These are phyloP conservation scores for Plasmopara viticola DNA, from an alignment of 352 stramenopile species.

Conservation along the genomic window DNA sequence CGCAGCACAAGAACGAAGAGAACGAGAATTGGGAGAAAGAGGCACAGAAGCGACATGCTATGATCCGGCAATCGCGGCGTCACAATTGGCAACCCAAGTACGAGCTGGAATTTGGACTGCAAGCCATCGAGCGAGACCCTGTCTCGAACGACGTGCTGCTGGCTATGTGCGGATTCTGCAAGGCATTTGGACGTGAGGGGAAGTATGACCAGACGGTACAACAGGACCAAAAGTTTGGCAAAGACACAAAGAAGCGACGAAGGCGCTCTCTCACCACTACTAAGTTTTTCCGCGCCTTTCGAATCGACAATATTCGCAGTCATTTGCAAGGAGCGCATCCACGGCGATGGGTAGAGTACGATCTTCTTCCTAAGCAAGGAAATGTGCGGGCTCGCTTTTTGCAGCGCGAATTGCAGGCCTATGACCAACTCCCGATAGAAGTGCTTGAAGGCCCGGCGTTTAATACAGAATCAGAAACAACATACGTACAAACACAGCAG, in stretches of 20 bases:
- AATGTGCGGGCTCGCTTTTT: constrained; percentile 43
- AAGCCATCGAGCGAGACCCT: constrained; percentile 60
- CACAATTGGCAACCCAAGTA: constrained; percentile 83
- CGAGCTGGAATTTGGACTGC: constrained; percentile 71
- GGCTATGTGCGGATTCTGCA: constrained; percentile 81
- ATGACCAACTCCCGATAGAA: constrained; percentile 59
- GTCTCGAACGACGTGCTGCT: constrained; percentile 64
- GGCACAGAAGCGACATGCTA: constrained; percentile 23
- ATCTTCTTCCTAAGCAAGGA: constrained; percentile 76
- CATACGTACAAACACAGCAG: constrained; percentile 49
- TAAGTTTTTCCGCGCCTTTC: constrained; percentile 84
- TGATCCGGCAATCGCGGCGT: constrained; percentile 44
- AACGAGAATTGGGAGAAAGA: constrained; percentile 46
- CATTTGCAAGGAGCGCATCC: constrained; percentile 73
- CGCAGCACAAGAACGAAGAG: constrained; percentile 35
- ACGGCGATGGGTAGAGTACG: constrained; percentile 68
- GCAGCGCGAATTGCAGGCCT: constrained; percentile 50
- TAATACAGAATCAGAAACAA: constrained; percentile 47
- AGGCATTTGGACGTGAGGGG: constrained; percentile 71
- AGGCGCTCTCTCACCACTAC: constrained; percentile 74
- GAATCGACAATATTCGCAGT: constrained; percentile 83
- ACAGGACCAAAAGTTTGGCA: constrained; percentile 40
- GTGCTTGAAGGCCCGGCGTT: constrained; percentile 51
- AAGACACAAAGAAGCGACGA: constrained; percentile 66
- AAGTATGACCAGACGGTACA: constrained; percentile 68